Conservation (phyloP, 225 moss, liverwort and hornwort genomes). For the Marchantia polymorpha region DNA sequence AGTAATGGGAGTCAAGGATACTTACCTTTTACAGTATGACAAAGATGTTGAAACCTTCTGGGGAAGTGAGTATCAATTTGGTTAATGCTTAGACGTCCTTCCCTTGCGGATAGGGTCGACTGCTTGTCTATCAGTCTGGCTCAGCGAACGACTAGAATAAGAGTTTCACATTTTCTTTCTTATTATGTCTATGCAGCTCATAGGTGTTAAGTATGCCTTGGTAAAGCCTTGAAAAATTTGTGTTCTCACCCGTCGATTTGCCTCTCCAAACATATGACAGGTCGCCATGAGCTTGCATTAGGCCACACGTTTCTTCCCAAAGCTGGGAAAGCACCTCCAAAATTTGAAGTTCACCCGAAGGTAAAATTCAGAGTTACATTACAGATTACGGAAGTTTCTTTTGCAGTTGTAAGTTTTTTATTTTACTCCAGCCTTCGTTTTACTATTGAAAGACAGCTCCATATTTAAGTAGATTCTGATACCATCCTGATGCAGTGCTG, state of each 20-base stretch:
- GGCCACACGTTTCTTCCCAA: conserved; percentile 68
- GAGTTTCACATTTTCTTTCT: neutral
- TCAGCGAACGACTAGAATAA: neutral
- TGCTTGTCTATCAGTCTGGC: neutral
- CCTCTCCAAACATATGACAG: conserved; percentile 24
- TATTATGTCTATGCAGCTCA: neutral
- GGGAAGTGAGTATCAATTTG: conserved; percentile 59
- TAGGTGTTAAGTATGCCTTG: neutral
- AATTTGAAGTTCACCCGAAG: conserved; percentile 58
- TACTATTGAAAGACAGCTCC: neutral
- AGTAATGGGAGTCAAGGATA: conserved; percentile 84
- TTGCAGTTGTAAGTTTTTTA: neutral
- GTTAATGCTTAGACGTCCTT: neutral
- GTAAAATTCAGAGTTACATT: conserved; percentile 37
- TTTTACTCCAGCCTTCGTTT: neutral
- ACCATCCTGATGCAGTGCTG: conserved; percentile 12
- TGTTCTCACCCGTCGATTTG: neutral
- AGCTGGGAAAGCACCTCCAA: conserved; percentile 53
- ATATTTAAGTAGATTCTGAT: neutral
- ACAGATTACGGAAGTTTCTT: neutral
- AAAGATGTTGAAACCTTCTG: conserved; percentile 62
- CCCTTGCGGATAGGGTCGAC: neutral
- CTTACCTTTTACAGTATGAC: conserved; percentile 73
- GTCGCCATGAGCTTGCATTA: conserved; percentile 72
- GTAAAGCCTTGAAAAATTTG: neutral